Evolutionary conservation across 306 rosid species (phyloP), one percentile per base, ranked within the genome.

Genomic region (Prunus campanulata): DNA sequence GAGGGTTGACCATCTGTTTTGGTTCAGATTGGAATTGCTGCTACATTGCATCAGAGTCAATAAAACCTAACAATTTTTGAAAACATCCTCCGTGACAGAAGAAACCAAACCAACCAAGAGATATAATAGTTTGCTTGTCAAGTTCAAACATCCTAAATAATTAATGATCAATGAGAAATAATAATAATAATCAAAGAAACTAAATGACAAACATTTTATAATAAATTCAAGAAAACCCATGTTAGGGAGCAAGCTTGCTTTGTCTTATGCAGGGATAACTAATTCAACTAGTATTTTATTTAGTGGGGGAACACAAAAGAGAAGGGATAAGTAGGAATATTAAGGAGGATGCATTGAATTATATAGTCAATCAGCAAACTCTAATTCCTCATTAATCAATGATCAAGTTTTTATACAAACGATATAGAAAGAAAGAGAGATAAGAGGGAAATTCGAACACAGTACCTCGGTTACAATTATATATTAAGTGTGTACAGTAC

Each of bases 221-320:
- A 64, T n/a, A 64, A 84, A 77, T 78, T 69, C 8, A 70, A 71
- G 27, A 83, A 87, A 69, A 81, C 77, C 85, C 89, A 75, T 88
- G 91, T 88, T 77, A 88, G 93, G 89, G 80, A 82, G 85, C 87
- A 84, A 83, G 76, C 80, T 48, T 75, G 22, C 50, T 75, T 86
- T 87, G 93, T 89, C 88, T 27, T 66, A 30, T 76, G 68, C 74
- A 79, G 82, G 42, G 42, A 35, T 35, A 35, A 74, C 57, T 39
- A 67, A 61, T 60, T 78, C 44, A 39, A 39, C 44, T 39, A 39
- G 9, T 64, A 85, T 79, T 72, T 63, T 50, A 32, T 52, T 9
- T 6, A 1, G 44, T 6, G 44, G 15, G 10, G 60, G 60, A 69
- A 75, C 77, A 60, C 64, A 78, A 76, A 84, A 70, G 70, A 66